phyloP scores from a whole-genome alignment of 805 yeast species.

The Wickerhamomyces alni region DNA sequence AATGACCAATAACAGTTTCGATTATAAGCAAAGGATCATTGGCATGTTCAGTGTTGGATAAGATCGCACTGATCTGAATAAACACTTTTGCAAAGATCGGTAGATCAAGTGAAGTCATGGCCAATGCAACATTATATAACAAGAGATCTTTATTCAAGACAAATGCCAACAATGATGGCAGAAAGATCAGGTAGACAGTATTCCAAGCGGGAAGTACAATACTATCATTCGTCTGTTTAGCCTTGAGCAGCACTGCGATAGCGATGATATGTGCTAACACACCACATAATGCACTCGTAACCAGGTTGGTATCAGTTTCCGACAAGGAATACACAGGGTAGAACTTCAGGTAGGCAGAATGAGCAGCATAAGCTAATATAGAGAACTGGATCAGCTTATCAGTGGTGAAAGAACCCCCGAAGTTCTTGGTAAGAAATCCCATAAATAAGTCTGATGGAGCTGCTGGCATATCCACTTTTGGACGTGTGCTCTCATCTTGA shows the following conservation, averaged over 20 bases:
- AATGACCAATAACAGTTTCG: constrained; percentile 22
- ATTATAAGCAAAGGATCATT: constrained; percentile 8
- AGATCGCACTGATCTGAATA: constrained; percentile 15
- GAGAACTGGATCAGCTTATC: constrained; percentile 23
- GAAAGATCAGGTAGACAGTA: constrained; percentile 26
- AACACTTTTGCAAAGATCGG: constrained; percentile 18
- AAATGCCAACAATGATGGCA: constrained; percentile 27
- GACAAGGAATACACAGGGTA: constrained; percentile 2
- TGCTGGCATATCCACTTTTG: not conserved
- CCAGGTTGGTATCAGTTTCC: constrained; percentile 13
- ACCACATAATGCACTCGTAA: constrained; percentile 20
- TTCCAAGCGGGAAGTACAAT: constrained; percentile 26
- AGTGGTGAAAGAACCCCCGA: constrained; percentile 16
- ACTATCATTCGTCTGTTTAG: constrained; percentile 3
- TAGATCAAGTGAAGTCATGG: constrained; percentile 25
- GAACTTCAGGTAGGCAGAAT: constrained; percentile 17
- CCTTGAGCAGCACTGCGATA: constrained; percentile 15
- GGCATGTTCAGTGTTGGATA: constrained; percentile 18
- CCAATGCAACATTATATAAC: constrained; percentile 25
- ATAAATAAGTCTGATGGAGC: constrained; percentile 19
- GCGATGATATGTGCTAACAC: constrained; percentile 19
- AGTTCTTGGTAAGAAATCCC: constrained; percentile 10
- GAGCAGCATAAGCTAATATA: constrained; percentile 18
- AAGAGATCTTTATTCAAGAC: constrained; percentile 21
- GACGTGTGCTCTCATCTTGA: too few relatives aligned